Evolutionary conservation across 1,139 yeast species (phyloP), one percentile per base, ranked within the genome.

Genomic region (Pichia sp.): DNA sequence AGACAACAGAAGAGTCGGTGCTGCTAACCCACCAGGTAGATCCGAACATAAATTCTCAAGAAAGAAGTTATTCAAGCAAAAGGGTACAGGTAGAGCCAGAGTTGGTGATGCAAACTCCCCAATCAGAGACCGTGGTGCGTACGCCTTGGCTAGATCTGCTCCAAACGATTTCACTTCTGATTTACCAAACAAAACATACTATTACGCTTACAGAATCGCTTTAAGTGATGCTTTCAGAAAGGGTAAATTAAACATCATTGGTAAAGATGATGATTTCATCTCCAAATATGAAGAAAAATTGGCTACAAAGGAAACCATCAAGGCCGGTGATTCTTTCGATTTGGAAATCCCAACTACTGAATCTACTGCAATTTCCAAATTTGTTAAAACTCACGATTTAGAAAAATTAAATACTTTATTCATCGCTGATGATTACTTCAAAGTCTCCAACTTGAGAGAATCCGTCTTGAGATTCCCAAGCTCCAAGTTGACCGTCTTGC

Each of bases 31-130:
- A 33, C 83, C 86, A 38, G 86, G 93, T 50, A 85, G 96, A 67
- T 79, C 88, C 39, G 95, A 89, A 59, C 85, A 85, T 70, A 91
- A 93, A 48, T 91, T 79, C 67, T 86, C 96, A 24, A 80, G 94
- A 66, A 77, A 79, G 62, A 93, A 93, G 66, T 73, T 93, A 57
- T 75, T 82, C 46, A 89, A 90, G 22, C 99, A 93, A 69, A 93
- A 93, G 70, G 98, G 99, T 55, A 72, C 90, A 17, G 99, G 99
- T 68, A 76, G 79, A 53, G 99, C 99, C 48, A 85, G 99, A 74
- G 85, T 82, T 51, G 99, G 99, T 71, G 97, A 90, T 69, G 90
- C 89, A 51, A 93, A 93, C 60, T 88, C 96, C 20, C 99, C 99
- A 39, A 86, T 83, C 47, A 81, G 96, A 69, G 83, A 82, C 62